Base-by-base conservation (phyloP, 208 protist species). In the Strigomonas culicis region DNA sequence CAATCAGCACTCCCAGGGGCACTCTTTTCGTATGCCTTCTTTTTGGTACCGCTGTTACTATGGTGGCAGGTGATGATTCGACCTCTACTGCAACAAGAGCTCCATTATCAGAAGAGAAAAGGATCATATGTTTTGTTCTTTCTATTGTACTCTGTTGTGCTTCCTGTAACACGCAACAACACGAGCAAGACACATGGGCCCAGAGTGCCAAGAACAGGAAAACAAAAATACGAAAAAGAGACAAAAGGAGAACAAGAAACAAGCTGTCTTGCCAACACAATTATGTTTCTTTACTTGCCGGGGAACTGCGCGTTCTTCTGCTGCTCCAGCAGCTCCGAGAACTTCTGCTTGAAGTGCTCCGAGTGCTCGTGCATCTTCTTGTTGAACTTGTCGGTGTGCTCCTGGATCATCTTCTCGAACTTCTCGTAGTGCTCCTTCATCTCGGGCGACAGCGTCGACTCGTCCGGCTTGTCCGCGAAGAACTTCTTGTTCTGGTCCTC, bases 391-490 rank as follows among this genome's bases (percentile, higher is more conserved):
- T 93, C 90, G 30, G 86, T 94, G 84, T 94, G 87, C 81, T 96
- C 86, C 81, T 96, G 78, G 75, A 93, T 95, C 82, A 95, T 90
- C 74, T 90, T 89, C 79, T 93, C 90, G 65, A 96, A 94, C 85
- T 92, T 91, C 62, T 92, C 87, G 63, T 94, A 96, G 84, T 94
- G 88, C 75, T 94, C 87, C 82, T 92, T 94, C 84, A 94, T 93
- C 74, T 96, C 88, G 36, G 87, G 87, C 10, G 90, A 96, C 63
- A 96, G 84, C 24, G 88, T 90, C 59, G 74, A 80, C 66, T 96
- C 87, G 56, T 93, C 87, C 36, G 90, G 90, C 75, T 94, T 94
- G 81, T 94, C 87, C 50, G 88, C 86, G 66, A 96, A 96, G 78
- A 96, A 94, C 75, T 89, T 93, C 72, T 92, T 90, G 81, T 94